A percentile compares a stretch with the other conserved stretches of the same genome.
These are phyloP conservation scores for Gossypium longicalyx DNA, from an alignment of 345 rosid genomes.

Conservation along the genomic window DNA sequence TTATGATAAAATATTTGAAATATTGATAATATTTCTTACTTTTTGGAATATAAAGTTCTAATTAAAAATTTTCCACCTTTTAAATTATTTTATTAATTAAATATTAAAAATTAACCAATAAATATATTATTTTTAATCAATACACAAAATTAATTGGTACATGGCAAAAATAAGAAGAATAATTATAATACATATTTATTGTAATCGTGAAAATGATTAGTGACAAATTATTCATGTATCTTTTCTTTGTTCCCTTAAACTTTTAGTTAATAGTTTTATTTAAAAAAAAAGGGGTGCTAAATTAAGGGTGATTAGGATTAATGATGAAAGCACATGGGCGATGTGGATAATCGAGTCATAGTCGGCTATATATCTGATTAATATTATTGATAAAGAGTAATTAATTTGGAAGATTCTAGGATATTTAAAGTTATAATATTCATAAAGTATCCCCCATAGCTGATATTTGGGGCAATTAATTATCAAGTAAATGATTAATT, in stretches of 20 bases:
- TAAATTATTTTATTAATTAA: no score
- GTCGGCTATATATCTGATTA: background rate
- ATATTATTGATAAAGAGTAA: background rate
- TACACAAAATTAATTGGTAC: no score
- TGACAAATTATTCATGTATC: background rate
- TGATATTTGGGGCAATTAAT: background rate
- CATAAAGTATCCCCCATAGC: background rate
- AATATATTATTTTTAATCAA: no score
- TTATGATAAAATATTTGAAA: no score
- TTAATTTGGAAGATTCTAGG: background rate
- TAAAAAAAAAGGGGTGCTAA: background rate
- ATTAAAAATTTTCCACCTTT: no score
- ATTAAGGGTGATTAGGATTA: background rate
- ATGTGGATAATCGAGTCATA: background rate
- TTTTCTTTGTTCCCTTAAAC: no score
- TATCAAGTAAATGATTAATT: background rate
- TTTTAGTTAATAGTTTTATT: no score
- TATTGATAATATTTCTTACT: no score
- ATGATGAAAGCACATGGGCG: slow-evolving; percentile 3
- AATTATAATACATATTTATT: background rate
- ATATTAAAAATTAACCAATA: no score
- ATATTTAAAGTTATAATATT: background rate
- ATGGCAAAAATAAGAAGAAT: no score
- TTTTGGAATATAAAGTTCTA: no score
- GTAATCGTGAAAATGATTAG: background rate